Percentiles rank a stretch among this genome's conserved stretches.
phyloP scores from a whole-genome alignment of 192 early-diverging fungal species.

The Entomortierella parvispora region DNA sequence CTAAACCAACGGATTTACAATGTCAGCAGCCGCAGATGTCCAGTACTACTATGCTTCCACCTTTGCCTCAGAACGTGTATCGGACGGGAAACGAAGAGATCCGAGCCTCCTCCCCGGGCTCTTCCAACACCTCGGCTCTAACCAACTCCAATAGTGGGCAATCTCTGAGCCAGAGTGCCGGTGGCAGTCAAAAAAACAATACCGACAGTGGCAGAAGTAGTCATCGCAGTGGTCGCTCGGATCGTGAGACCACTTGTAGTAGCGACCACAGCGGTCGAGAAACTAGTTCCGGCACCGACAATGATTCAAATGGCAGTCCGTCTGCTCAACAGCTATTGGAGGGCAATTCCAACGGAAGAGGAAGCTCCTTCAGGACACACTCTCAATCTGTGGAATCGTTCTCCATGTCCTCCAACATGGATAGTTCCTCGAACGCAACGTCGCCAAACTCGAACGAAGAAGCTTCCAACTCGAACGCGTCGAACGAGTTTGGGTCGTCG shows the following conservation, averaged over 20 bases:
- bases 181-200: conserved; percentile 20
- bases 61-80: conserved; percentile 16
- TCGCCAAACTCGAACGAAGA: conserved; percentile 38
- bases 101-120: conserved; percentile 24
- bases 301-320: conserved; percentile 6
- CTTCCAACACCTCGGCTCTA: conserved; percentile 31
- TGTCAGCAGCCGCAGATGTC: conserved; percentile 3
- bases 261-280: conserved; percentile 17
- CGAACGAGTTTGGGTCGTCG: conserved; percentile 23
- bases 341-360: neutral
- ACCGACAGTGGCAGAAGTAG: neutral
- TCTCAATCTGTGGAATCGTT: conserved; percentile 4
- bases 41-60: conserved; percentile 17
- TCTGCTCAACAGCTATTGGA: conserved; percentile 15
- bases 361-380: too few relatives aligned
- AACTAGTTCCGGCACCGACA: conserved; percentile 6
- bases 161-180: conserved; percentile 1
- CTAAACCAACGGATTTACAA: too few relatives aligned
- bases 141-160: conserved; percentile 17
- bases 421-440: conserved; percentile 29
- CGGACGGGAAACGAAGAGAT: neutral
- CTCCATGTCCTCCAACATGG: conserved; percentile 12
- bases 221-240: neutral
- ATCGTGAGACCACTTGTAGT: neutral
- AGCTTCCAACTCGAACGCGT: conserved; percentile 24